phyloP scores from a whole-genome alignment of 2,329 filamentous ascomycete species.

The Drechslerella stenobrocha region DNA sequence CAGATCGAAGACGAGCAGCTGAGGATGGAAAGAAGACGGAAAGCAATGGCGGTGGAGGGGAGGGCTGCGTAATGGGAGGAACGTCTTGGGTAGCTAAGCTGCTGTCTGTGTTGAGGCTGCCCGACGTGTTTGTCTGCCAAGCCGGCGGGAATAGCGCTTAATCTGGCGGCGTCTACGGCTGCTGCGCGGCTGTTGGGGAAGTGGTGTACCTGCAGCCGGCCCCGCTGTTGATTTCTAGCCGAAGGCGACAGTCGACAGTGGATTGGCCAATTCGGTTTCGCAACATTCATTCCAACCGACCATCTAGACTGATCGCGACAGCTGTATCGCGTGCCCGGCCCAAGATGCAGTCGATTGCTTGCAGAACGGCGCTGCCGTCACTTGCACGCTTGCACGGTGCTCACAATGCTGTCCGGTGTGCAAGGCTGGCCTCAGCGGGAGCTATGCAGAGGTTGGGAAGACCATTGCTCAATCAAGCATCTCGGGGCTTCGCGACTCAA shows the following conservation, averaged over 20 bases:
- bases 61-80: conserved; percentile 43
- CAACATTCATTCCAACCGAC: not conserved
- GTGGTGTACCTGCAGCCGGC: not conserved
- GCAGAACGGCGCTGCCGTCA: conserved; percentile 19
- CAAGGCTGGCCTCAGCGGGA: not conserved
- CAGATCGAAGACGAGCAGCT: not conserved
- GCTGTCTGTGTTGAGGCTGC: conserved; percentile 19
- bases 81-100: conserved; percentile 15
- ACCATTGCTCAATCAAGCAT: not conserved
- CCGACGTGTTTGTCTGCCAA: conserved; percentile 42
- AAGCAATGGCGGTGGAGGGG: not conserved
- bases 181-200: not conserved
- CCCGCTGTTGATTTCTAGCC: not conserved
- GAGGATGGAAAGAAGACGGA: not conserved
- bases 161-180: not conserved
- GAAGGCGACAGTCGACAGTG: conserved; percentile 1
- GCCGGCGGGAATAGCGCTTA: conserved; percentile 16
- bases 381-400: conserved; percentile 8
- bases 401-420: not conserved
- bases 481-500: conserved; percentile 20
- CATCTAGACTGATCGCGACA: conserved; percentile 5
- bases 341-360: conserved; percentile 25
- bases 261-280: not conserved
- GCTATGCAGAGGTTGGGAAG: not conserved
- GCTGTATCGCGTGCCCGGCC: conserved; percentile 8